A percentile compares a stretch with the other conserved stretches of the same genome.
Evolutionary conservation across 164 flowering plant species (phyloP).

Genomic region (Annona squamosa): DNA sequence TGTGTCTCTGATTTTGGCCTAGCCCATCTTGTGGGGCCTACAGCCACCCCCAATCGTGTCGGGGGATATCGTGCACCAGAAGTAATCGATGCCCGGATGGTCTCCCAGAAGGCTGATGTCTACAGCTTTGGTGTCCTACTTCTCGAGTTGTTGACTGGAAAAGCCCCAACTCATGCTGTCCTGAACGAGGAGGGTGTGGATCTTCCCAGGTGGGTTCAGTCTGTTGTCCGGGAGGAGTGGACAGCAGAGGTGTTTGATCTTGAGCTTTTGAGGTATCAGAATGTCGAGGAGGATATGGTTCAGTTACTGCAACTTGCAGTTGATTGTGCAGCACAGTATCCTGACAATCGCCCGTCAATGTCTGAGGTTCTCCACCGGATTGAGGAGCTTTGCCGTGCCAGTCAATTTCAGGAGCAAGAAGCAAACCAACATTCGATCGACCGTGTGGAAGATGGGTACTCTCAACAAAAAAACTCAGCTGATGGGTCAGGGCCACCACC

Average conservation of each 20-base stretch:
- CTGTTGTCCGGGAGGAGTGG: slow-evolving; percentile 82
- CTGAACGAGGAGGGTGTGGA: slow-evolving; percentile 84
- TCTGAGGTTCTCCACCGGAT: slow-evolving; percentile 43
- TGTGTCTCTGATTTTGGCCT: slow-evolving; percentile 84
- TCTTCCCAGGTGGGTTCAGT: slow-evolving; percentile 89
- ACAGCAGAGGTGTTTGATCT: slow-evolving; percentile 74
- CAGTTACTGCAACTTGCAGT: slow-evolving; percentile 71
- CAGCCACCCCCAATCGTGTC: slow-evolving; percentile 58
- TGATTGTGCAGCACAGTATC: slow-evolving; percentile 63
- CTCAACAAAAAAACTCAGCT: slow-evolving; percentile 15
- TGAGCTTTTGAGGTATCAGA: slow-evolving; percentile 77
- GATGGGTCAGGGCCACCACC: slow-evolving; percentile 14
- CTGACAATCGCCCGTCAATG: slow-evolving; percentile 83
- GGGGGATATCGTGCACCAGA: slow-evolving; percentile 94
- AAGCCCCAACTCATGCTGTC: slow-evolving; percentile 65
- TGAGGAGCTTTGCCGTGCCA: slow-evolving; percentile 50
- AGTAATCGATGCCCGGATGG: slow-evolving; percentile 60
- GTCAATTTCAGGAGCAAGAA: slow-evolving; percentile 21
- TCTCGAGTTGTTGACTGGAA: slow-evolving; percentile 79
- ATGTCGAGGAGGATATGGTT: slow-evolving; percentile 84
- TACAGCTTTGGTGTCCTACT: slow-evolving; percentile 84
- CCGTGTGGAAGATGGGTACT: slow-evolving; percentile 23
- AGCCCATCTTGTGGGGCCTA: slow-evolving; percentile 48
- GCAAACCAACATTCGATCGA: slow-evolving; percentile 6
- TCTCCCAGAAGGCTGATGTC: slow-evolving; percentile 84